phyloP scores from a whole-genome alignment of 2,329 filamentous ascomycete species.

The Paracorniculantispora psalliotae region DNA sequence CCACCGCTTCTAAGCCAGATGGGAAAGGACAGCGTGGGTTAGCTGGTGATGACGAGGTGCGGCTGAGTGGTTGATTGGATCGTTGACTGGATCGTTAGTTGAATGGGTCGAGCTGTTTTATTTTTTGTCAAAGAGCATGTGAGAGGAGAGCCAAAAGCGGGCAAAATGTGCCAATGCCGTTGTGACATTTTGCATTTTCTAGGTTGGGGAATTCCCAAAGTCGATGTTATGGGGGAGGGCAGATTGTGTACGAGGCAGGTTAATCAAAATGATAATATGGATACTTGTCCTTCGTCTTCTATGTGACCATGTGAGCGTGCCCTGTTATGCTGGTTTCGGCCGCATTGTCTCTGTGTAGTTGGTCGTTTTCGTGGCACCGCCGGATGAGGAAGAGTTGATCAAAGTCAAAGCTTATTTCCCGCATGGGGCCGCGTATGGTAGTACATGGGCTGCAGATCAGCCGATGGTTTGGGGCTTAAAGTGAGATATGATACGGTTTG shows the following conservation, averaged over 20 bases:
- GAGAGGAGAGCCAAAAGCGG: neutral
- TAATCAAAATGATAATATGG: neutral
- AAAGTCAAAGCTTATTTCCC: no score
- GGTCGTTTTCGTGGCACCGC: no score
- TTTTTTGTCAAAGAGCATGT: neutral
- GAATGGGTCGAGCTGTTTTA: neutral
- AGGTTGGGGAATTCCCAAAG: neutral
- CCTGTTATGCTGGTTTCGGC: neutral
- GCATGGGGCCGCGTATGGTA: neutral
- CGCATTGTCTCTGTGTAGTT: neutral
- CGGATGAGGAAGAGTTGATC: no score
- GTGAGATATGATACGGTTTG: no score
- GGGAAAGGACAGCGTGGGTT: neutral
- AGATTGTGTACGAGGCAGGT: neutral
- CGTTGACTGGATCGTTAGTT: neutral
- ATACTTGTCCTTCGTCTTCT: no score
- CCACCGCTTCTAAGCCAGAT: slow-evolving; percentile 52
- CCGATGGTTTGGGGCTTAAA: neutral
- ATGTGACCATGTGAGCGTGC: no score
- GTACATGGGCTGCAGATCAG: no score
- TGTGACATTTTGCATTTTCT: slow-evolving; percentile 5
- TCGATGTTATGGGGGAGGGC: neutral
- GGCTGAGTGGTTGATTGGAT: neutral
- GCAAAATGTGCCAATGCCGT: neutral
- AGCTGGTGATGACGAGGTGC: neutral